Percentiles rank a stretch among this genome's conserved stretches.
Conservation (phyloP, 371 early-diverging fungal species). For the Mortierella sp. region DNA sequence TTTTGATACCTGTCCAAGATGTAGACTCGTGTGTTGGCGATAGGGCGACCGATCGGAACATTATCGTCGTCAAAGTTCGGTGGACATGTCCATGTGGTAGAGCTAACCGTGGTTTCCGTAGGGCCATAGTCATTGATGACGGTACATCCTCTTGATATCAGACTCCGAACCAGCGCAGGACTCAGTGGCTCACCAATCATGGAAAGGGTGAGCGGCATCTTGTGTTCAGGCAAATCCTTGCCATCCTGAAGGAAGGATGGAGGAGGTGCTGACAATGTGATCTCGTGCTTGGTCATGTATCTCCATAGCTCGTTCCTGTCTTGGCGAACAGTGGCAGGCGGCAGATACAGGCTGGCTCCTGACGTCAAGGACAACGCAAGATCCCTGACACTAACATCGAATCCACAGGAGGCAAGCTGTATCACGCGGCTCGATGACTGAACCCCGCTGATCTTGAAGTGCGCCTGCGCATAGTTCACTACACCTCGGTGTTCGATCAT, state of each 20-base stretch:
- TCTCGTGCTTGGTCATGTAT: neutral
- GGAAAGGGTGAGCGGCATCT: neutral
- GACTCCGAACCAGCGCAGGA: no score
- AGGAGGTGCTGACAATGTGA: slow-evolving; percentile 1
- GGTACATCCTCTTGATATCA: no score
- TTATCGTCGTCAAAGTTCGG: neutral
- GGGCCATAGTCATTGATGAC: slow-evolving; percentile 38
- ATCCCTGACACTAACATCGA: slow-evolving; percentile 13
- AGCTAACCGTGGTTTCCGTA: slow-evolving; percentile 23
- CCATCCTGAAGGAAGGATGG: slow-evolving; percentile 14
- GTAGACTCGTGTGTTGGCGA: slow-evolving; percentile 15
- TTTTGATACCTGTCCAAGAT: slow-evolving; percentile 5
- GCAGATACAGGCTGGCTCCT: slow-evolving; percentile 11
- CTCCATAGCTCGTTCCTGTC: slow-evolving; percentile 2
- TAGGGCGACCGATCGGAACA: slow-evolving; percentile 17
- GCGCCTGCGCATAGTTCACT: neutral
- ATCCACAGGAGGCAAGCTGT: slow-evolving; percentile 2
- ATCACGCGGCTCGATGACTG: neutral
- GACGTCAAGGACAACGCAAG: neutral
- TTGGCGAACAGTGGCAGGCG: neutral
- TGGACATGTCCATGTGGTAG: neutral
- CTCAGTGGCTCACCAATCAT: neutral
- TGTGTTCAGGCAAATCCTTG: slow-evolving; percentile 1
- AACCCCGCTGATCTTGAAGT: neutral
- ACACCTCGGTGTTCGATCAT: slow-evolving; percentile 22